Evolutionary conservation across 2,329 filamentous ascomycete genomes (phyloP), one percentile per base, ranked within the genome.

Genomic region (Hymenotorrendiella dingleyae): DNA sequence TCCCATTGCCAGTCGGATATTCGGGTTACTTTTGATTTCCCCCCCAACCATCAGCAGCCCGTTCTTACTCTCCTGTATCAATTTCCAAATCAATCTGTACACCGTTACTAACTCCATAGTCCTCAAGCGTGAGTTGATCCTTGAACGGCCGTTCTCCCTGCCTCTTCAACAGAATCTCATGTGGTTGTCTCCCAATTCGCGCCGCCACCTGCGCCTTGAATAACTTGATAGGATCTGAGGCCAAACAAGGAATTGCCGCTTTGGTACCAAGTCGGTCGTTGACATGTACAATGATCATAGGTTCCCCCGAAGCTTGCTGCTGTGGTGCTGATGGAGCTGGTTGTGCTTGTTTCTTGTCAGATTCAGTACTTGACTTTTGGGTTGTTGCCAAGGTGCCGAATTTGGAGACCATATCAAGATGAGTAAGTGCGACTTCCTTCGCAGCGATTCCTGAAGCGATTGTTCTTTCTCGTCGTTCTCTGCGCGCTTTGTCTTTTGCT

Each of bases 231-330:
- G 82, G 82, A 66, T 97, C 91, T 3, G 80, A 84, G 1, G 86
- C 82, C 44, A 95, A 71, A 62, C 90, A 96, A 0, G 91, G 91
- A 50, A 97, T 93, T 40, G 86, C 84, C 12, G 90, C 87, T 60
- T 95, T 95, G n/a, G 91, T 96, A 10, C 91, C 91, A 26, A 97
- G 70, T n/a, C 91, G 78, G 65, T 97, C 91, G 63, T 97, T 97
- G 60, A 97, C 81, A 58, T 91, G 80, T 14, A 97, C 90, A 39
- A 94, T 78, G 54, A 97, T 96, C 84, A 96, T 94, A 43, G 88
- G 83, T 60, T 94, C 84, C 6, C 67, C 58, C 4, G 49, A 32
- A 22, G 48, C 24, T 32, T 24, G 24, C 5, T 23, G 19, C 14
- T 28, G 42, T 28, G 53, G 45, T 20, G 54, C 52, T 16, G 53